Evolutionary conservation across 352 stramenopile genomes (phyloP).

Genomic region (Aphanomyces stellatus): DNA sequence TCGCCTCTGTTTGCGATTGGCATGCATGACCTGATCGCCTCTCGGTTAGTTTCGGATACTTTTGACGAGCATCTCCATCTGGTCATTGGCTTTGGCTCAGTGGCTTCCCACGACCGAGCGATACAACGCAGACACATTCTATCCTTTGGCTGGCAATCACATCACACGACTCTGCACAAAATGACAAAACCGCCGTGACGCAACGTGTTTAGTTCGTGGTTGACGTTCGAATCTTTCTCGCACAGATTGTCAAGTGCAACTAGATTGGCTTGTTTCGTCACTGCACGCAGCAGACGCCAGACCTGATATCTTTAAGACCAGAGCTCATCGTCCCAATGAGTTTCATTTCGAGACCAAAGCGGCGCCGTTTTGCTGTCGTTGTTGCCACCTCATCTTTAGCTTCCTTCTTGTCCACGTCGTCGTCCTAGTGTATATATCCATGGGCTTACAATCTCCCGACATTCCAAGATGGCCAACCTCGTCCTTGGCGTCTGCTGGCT

Average conservation of each 20-base stretch:
- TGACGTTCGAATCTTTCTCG: neutral
- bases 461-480: no score
- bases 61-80: neutral
- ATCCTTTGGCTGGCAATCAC: no score
- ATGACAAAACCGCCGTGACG: no score
- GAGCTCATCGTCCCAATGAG: neutral
- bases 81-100: neutral
- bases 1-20: neutral
- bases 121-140: no score
- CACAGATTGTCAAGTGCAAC: neutral
- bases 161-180: no score
- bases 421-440: neutral
- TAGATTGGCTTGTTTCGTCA: neutral
- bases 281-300: neutral
- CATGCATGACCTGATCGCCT: no score
- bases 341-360: neutral
- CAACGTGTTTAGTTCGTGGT: neutral
- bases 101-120: no score
- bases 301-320: neutral
- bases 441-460: neutral
- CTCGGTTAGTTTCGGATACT: neutral
- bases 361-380: neutral
- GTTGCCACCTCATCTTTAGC: neutral
- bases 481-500: neutral
- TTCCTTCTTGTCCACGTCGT: neutral